Evolutionary conservation across 179 eudicot genomes (phyloP), one percentile per base, ranked within the genome.

Genomic region (Silene coronaria): DNA sequence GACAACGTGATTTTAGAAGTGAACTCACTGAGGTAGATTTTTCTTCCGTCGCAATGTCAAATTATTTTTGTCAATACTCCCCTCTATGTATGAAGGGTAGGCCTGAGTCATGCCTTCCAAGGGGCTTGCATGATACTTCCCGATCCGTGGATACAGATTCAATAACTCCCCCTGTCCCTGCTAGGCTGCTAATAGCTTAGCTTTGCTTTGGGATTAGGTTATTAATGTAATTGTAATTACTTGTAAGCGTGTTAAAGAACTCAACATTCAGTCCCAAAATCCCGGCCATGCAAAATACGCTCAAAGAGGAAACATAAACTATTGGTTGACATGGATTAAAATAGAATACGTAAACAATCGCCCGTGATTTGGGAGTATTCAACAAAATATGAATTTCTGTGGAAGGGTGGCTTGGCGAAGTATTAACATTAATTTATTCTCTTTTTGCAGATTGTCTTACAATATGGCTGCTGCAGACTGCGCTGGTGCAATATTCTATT

Each of bases 401-500:
- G 27, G 51, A 45, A n/a, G 21, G 22, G 72, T 13, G 36, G 13
- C 82, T 21, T 61, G 71, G 46, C 55, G 12, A 48, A 19, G 6
- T 22, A 48, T 45, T 48, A 2, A 78, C 30, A 60, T 34, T 30
- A 45, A 55, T 51, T 62, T 45, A 2, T 34, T 78, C 34, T 76
- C 70, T 69, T 10, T 66, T 78, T 77, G 77, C 89, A 93, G 98
- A 85, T 84, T 94, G 80, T 87, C 97, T n/a, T 89, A 85, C 90
- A 94, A 94, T 80, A 84, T 89, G 91, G 71, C 84, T 75, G 77
- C 96, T 60, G 84, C 86, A 46, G 97, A 94, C 70, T 94, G 98
- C 84, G 92, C 96, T n/a, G 76, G 96, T 72, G 97, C 97, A 36
- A 70, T 94, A 76, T 92, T 94, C 83, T 94, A 88, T 85, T 90